Evolutionary conservation across 306 rosid species (phyloP), one percentile per base, ranked within the genome.

Genomic region (Pyrus pyrifolia): DNA sequence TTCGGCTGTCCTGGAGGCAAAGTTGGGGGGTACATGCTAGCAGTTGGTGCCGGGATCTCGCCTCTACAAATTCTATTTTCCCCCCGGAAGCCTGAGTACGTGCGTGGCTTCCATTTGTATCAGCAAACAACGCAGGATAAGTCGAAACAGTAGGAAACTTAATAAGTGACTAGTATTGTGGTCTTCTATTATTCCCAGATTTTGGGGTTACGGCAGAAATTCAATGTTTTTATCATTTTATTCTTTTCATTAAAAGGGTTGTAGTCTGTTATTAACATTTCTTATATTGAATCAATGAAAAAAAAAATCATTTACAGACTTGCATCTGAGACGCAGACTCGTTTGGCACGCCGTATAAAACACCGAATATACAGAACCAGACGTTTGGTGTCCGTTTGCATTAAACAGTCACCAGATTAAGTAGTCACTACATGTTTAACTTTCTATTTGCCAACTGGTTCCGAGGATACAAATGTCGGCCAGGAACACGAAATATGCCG

Each of bases 201-300:
- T 52, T 73, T 45, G 83, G 87, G 85, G 75, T 81, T 80, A 85
- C 75, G 81, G 80, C 72, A 90, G 77, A 87, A 79, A 81, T 15
- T 51, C 55, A 51, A 21, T 81, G 72, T 30, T 78, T 72, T 72
- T 30, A 62, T 77, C 49, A 40, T 86, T 85, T 80, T 84, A 79
- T 87, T 91, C 91, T 89, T 89, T 87, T 88, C 82, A 81, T 81
- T 79, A 74, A 78, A 59, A 78, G 82, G 85, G 80, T 87, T 86
- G 81, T 90, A 69, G 83, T 70, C 74, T 79, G 88, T 81, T 83
- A 70, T 87, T 81, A 82, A 85, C 88, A 83, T 84, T 81, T 77
- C 87, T 77, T 76, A 78, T 81, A 86, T 87, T 87, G 85, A 83
- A 83, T 89, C 79, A 85, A 80, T 85, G 89, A 73, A 73, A 82